phyloP scores from a whole-genome alignment of 2,329 filamentous ascomycete genomes.

The Basipetospora chlamydospora region DNA sequence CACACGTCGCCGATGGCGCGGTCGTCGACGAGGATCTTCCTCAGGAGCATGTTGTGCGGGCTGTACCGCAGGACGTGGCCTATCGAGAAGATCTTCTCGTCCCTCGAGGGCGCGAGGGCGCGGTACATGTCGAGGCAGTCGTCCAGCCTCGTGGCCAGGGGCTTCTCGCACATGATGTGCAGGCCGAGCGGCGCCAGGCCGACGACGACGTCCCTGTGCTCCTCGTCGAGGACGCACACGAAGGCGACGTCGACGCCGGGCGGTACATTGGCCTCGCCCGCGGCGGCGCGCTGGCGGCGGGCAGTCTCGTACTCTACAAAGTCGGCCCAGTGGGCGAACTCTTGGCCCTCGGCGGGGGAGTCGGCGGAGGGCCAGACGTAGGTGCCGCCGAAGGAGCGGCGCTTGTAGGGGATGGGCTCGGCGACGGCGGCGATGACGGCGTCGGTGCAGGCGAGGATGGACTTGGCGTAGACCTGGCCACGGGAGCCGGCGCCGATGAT shows the following conservation, averaged over 20 bases:
- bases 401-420: constrained; percentile 68
- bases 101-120: constrained; percentile 27
- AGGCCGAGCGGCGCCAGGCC: constrained; percentile 55
- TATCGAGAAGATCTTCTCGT: constrained; percentile 58
- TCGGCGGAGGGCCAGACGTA: constrained; percentile 54
- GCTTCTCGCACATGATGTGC: constrained; percentile 93
- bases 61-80: constrained; percentile 90
- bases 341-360: constrained; percentile 42
- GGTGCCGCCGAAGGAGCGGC: constrained; percentile 50
- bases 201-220: constrained; percentile 69
- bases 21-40: constrained; percentile 62
- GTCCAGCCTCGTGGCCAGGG: constrained; percentile 61
- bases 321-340: constrained; percentile 59
- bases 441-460: constrained; percentile 48
- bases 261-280: constrained; percentile 31
- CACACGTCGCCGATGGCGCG: constrained; percentile 69
- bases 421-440: constrained; percentile 64
- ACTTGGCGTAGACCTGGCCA: constrained; percentile 58
- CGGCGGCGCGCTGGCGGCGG: constrained; percentile 39
- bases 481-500: constrained; percentile 74
- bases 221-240: constrained; percentile 67
- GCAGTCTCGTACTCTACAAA: constrained; percentile 59
- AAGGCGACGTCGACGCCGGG: constrained; percentile 48
- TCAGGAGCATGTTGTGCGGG: constrained; percentile 77
- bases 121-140: constrained; percentile 67